Evolutionary conservation across 495 filamentous ascomycete species (phyloP).

Genomic region (Tetracladium setigerum): DNA sequence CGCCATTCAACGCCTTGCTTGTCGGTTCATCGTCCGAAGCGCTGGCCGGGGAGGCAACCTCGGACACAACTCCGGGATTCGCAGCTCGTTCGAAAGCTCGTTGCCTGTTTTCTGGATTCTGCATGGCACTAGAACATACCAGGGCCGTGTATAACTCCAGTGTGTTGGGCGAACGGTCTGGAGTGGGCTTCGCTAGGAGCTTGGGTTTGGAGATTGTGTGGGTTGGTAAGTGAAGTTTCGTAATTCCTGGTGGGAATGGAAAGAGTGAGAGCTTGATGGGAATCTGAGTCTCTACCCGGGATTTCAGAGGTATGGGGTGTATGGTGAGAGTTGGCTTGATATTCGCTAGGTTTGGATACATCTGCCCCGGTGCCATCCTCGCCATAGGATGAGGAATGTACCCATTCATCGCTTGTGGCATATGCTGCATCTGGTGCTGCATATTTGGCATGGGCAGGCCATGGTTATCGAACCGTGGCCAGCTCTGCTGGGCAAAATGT

Average conservation of each 20-base stretch:
- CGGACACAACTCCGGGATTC: constrained; percentile 1
- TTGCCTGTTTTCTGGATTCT: constrained; percentile 50
- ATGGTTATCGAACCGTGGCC: constrained; percentile 11
- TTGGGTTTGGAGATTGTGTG: constrained; percentile 91
- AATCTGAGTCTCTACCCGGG: constrained; percentile 92
- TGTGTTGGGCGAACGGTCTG: constrained; percentile 55
- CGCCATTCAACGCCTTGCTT: constrained; percentile 70
- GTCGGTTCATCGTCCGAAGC: constrained; percentile 39
- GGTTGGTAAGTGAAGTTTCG: constrained; percentile 74
- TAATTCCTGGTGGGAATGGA: constrained; percentile 63
- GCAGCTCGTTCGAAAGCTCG: constrained; percentile 62
- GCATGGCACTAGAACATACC: constrained; percentile 93
- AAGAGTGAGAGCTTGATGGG: constrained; percentile 68
- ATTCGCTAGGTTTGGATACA: constrained; percentile 8
- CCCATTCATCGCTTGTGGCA: background rate
- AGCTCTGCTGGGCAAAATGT: constrained; percentile 10
- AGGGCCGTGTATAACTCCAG: constrained; percentile 74
- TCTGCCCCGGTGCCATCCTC: constrained; percentile 5
- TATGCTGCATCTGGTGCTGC: background rate
- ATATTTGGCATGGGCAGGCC: constrained; percentile 3
- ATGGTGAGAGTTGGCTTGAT: constrained; percentile 42
- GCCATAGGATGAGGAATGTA: background rate
- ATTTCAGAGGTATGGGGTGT: constrained; percentile 67
- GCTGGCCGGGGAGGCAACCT: constrained; percentile 2
- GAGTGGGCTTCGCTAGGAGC: constrained; percentile 59